A percentile compares a stretch with the other conserved stretches of the same genome.
phyloP scores from a whole-genome alignment of 192 early-diverging fungal species.

The Coemansia sp. region DNA sequence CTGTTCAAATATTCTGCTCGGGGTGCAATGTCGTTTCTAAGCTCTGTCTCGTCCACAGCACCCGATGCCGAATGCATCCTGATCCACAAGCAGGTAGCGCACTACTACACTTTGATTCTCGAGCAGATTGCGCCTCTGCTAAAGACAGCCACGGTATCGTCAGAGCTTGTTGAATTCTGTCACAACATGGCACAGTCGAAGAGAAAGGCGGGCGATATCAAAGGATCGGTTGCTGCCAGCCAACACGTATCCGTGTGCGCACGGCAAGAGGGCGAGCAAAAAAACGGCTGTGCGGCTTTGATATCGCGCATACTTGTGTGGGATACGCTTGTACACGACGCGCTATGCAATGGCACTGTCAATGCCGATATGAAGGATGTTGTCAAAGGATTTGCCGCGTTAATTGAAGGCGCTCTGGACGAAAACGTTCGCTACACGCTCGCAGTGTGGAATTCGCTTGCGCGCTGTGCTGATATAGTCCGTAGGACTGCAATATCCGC shows the following conservation, averaged over 20 bases:
- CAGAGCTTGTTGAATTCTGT: slow-evolving; percentile 44
- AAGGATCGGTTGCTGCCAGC: slow-evolving; percentile 14
- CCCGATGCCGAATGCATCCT: background rate
- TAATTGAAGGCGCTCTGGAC: slow-evolving; percentile 12
- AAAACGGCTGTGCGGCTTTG: slow-evolving; percentile 5
- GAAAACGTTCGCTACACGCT: slow-evolving; percentile 27
- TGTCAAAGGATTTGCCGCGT: background rate
- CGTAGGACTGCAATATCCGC: slow-evolving; percentile 23
- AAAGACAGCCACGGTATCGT: slow-evolving; percentile 9
- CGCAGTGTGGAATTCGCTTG: slow-evolving; percentile 44
- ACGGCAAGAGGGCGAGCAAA: background rate
- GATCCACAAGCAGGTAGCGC: background rate
- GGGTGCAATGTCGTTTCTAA: background rate
- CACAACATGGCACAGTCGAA: slow-evolving; percentile 11
- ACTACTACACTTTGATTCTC: slow-evolving; percentile 22
- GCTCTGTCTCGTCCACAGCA: background rate
- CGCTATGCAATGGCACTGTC: background rate
- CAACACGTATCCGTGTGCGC: slow-evolving; percentile 2
- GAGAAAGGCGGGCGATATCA: background rate
- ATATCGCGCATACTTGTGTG: slow-evolving; percentile 8
- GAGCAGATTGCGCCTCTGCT: slow-evolving; percentile 9
- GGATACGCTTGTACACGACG: slow-evolving; percentile 4
- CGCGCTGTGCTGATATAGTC: slow-evolving; percentile 33
- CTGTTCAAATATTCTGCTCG: slow-evolving; percentile 32
- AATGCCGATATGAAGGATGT: background rate